Conservation (phyloP, 139 green algal species). For the Tetradesmus lagerheimii region DNA sequence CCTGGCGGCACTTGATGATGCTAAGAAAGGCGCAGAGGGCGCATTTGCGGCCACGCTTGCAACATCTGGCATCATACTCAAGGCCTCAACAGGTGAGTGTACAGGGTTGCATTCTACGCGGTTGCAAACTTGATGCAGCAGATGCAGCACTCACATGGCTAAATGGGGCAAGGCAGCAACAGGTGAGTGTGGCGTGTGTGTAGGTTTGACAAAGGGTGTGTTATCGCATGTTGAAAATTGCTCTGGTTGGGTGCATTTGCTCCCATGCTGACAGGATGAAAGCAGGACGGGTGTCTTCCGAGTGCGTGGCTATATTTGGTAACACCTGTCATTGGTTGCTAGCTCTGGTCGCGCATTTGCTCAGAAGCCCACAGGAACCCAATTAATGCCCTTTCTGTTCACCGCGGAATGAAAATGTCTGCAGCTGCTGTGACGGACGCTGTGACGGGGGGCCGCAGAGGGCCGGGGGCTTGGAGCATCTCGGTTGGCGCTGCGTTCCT, state of each 20-base stretch:
- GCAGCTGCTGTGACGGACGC: not conserved
- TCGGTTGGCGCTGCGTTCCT: constrained; percentile 47
- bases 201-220: no score
- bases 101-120: not conserved
- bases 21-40: not conserved
- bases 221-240: no score
- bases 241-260: no score
- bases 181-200: no score
- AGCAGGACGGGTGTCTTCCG: no score
- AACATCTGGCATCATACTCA: constrained; percentile 20
- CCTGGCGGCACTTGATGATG: constrained; percentile 8
- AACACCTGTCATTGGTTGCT: no score
- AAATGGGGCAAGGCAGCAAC: not conserved
- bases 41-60: constrained; percentile 42
- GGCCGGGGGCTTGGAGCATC: constrained; percentile 44
- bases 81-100: constrained; percentile 30
- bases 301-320: no score
- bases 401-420: no score
- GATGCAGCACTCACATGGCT: not conserved
- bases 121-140: no score
- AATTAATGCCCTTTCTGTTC: no score
- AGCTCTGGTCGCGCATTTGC: no score
- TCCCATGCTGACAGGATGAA: not conserved
- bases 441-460: not conserved
- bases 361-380: no score